Evolutionary conservation across 1,284 basidiomycete genomes (phyloP), one percentile per base, ranked within the genome.

Genomic region (Microbotryum scabiosae): DNA sequence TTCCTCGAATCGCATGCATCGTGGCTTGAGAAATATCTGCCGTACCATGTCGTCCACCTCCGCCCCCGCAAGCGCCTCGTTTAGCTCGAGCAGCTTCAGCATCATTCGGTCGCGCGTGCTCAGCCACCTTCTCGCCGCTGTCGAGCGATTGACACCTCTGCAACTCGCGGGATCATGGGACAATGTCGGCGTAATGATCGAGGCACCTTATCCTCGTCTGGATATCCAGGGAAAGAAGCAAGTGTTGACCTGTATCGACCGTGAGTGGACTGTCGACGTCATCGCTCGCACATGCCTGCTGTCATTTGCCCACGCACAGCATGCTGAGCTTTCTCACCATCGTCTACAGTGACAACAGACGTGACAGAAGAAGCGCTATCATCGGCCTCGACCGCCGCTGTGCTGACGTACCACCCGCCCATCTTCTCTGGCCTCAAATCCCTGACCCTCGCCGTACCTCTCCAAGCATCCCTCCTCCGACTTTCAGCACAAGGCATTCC

Each of bases 121-220:
- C 23, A 4, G 25, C 4, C 63, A 63, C 25, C 56, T 68, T 12
- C 7, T 51, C 2, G 7, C 28, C 3, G 67, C 67, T 0, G 48
- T 67, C 45, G 20, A 58, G 5, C 44, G 41, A 14, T 43, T 69
- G 14, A 60, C 61, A 0, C 67, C 67, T 18, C 58, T 69, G 46
- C 36, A 45, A 7, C 65, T 69, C 52, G 65, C 65, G 7, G n/a
- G 25, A 6, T 20, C 41, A 1, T 69, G 67, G 67, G 67, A 69
- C 65, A 69, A 69, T 26, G 67, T 69, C 51, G 67, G 67, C 2
- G 7, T 65, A n/a, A 55, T 69, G 61, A 61, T 65, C n/a, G 61
- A 69, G 26, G 54, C 67, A 2, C 65, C 67, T 0, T 20, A 32
- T 4, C 58, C 59, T 3, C n/a, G 56, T 10, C 9, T 45, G 4